A percentile compares a stretch with the other conserved stretches of the same genome.
These are phyloP conservation scores for Alternaria ventricosa DNA, from an alignment of 2,329 filamentous ascomycete species.

Conservation along the genomic window DNA sequence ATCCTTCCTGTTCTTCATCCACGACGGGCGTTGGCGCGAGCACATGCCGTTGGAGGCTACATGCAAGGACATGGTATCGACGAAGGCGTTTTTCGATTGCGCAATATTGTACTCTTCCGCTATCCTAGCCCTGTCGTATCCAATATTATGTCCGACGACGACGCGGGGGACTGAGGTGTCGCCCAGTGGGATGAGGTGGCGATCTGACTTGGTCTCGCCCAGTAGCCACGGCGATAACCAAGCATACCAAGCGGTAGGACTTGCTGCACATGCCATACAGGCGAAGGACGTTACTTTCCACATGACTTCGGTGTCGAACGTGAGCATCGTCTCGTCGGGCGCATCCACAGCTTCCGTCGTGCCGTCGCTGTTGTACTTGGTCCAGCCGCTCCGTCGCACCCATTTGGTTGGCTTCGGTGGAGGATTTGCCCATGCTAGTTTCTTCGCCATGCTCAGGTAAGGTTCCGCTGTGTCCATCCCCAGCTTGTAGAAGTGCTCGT, in stretches of 20 bases:
- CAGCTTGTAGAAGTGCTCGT: slow-evolving; percentile 92
- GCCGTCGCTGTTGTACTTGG: slow-evolving; percentile 83
- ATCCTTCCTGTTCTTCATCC: slow-evolving; percentile 96
- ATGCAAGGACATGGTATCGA: slow-evolving; percentile 98
- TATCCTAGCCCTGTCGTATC: slow-evolving; percentile 89
- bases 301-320: slow-evolving; percentile 97
- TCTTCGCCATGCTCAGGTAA: slow-evolving; percentile 75
- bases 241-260: slow-evolving; percentile 91
- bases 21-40: slow-evolving; percentile 91
- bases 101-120: slow-evolving; percentile 85
- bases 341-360: slow-evolving; percentile 73
- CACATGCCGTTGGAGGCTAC: slow-evolving; percentile 99
- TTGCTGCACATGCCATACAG: slow-evolving; percentile 94
- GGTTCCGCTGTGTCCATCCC: slow-evolving; percentile 88
- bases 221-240: slow-evolving; percentile 97
- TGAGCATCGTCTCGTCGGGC: slow-evolving; percentile 81
- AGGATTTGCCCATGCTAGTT: slow-evolving; percentile 69
- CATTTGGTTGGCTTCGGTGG: slow-evolving; percentile 73
- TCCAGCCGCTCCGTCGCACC: slow-evolving; percentile 86
- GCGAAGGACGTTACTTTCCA: slow-evolving; percentile 92
- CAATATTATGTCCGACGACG: slow-evolving; percentile 92
- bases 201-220: slow-evolving; percentile 76
- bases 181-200: slow-evolving; percentile 86
- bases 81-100: slow-evolving; percentile 83
- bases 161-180: slow-evolving; percentile 75